phyloP scores from a whole-genome alignment of 2,329 filamentous ascomycete genomes.

The Hortaea werneckii region DNA sequence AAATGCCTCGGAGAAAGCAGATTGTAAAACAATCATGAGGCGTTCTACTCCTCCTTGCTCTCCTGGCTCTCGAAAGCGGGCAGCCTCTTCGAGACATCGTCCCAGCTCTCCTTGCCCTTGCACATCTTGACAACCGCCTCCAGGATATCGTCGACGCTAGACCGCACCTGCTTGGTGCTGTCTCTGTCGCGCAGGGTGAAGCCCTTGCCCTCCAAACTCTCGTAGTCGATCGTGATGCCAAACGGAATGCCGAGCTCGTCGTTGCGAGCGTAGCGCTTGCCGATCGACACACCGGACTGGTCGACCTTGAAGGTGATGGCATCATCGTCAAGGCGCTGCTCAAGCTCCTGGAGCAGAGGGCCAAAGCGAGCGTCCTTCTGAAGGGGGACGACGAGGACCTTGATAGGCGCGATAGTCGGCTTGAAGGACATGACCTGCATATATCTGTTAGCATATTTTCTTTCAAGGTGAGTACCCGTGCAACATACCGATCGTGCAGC shows the following conservation, averaged over 20 bases:
- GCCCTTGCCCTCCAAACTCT: slow-evolving; percentile 77
- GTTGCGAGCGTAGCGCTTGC: slow-evolving; percentile 88
- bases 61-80: slow-evolving; percentile 76
- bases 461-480: neutral
- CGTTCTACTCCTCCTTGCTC: slow-evolving; percentile 46
- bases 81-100: slow-evolving; percentile 64
- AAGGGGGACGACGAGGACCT: slow-evolving; percentile 84
- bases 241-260: slow-evolving; percentile 93
- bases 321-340: slow-evolving; percentile 62
- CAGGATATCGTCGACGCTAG: slow-evolving; percentile 68
- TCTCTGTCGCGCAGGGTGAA: slow-evolving; percentile 87
- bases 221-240: slow-evolving; percentile 91
- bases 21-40: too few species aligned
- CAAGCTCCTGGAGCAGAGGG: slow-evolving; percentile 63
- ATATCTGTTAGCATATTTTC: slow-evolving; percentile 3
- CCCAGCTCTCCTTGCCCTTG: slow-evolving; percentile 54
- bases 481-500: slow-evolving; percentile 74
- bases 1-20: too few species aligned
- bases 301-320: slow-evolving; percentile 80
- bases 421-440: slow-evolving; percentile 61
- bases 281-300: slow-evolving; percentile 82
- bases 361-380: slow-evolving; percentile 72
- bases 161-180: slow-evolving; percentile 81
- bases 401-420: slow-evolving; percentile 76
- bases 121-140: slow-evolving; percentile 57